phyloP scores from a whole-genome alignment of 2,329 filamentous ascomycete genomes.

The Penicillium sp. region DNA sequence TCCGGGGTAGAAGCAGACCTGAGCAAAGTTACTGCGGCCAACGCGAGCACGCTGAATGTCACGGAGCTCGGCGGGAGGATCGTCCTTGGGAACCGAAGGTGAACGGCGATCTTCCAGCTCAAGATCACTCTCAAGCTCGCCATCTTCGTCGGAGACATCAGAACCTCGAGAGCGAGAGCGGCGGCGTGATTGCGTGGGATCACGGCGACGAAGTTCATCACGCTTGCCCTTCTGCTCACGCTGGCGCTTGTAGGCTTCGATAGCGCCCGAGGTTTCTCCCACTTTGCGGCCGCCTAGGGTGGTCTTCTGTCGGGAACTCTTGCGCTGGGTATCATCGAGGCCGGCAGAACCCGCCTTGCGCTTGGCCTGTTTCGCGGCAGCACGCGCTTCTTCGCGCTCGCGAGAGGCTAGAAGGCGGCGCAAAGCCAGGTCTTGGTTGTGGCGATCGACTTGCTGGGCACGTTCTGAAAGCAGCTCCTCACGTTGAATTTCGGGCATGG shows the following conservation, averaged over 20 bases:
- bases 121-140: constrained; percentile 77
- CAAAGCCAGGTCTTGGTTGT: constrained; percentile 80
- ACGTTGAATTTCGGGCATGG: constrained; percentile 86
- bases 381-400: constrained; percentile 64
- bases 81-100: constrained; percentile 64
- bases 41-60: constrained; percentile 86
- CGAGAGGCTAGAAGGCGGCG: constrained; percentile 75
- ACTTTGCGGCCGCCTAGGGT: constrained; percentile 69
- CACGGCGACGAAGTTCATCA: constrained; percentile 54
- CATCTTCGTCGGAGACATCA: constrained; percentile 65
- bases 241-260: constrained; percentile 72
- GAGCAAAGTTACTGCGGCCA: constrained; percentile 82
- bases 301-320: constrained; percentile 74
- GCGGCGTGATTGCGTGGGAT: constrained; percentile 55
- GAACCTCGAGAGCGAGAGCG: constrained; percentile 69
- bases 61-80: constrained; percentile 72
- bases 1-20: constrained; percentile 90
- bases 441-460: constrained; percentile 78
- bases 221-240: constrained; percentile 64
- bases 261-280: constrained; percentile 71
- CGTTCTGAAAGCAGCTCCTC: constrained; percentile 90
- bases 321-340: constrained; percentile 76
- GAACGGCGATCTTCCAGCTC: constrained; percentile 71
- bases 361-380: constrained; percentile 59
- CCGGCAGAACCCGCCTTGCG: constrained; percentile 82